Conservation (phyloP, 192 early-diverging fungal species). For the Rhizoclosmatium sp. region DNA sequence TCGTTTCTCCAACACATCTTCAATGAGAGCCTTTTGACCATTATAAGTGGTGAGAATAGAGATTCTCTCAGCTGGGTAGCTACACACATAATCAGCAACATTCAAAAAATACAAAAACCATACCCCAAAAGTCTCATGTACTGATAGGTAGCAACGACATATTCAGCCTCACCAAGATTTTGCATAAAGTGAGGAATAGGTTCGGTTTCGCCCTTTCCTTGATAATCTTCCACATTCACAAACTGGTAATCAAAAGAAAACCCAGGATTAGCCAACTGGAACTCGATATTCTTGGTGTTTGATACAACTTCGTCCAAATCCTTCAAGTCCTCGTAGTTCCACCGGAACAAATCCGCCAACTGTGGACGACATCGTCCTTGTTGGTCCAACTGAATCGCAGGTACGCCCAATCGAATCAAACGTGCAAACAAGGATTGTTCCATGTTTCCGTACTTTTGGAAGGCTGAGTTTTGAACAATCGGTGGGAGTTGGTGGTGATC, state of each 20-base stretch:
- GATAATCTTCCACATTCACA: slow-evolving; percentile 82
- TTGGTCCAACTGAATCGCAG: slow-evolving; percentile 82
- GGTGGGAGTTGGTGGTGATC: slow-evolving; percentile 98
- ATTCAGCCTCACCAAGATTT: slow-evolving; percentile 98
- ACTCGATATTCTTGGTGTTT: slow-evolving; percentile 49
- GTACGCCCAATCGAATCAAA: slow-evolving; percentile 93
- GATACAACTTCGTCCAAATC: slow-evolving; percentile 34
- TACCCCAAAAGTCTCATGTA: slow-evolving; percentile 94
- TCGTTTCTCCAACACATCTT: slow-evolving; percentile 84
- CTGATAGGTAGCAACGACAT: slow-evolving; percentile 91
- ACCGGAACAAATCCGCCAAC: slow-evolving; percentile 85
- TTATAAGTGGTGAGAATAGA: slow-evolving; percentile 97
- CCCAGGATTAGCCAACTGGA: slow-evolving; percentile 80
- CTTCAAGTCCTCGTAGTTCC: slow-evolving; percentile 72
- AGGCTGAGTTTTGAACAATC: slow-evolving; percentile 87
- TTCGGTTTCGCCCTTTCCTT: slow-evolving; percentile 82
- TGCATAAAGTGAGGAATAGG: slow-evolving; percentile 90
- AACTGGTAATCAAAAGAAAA: slow-evolving; percentile 89
- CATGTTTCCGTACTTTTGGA: slow-evolving; percentile 89
- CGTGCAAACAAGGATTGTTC: slow-evolving; percentile 95
- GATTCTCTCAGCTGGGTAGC: slow-evolving; percentile 88
- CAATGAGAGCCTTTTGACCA: slow-evolving; percentile 92
- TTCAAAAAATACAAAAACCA: slow-evolving; percentile 13
- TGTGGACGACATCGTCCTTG: slow-evolving; percentile 86
- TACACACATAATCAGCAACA: slow-evolving; percentile 36